phyloP scores from a whole-genome alignment of 164 flowering plant species.

The Protea cynaroides region DNA sequence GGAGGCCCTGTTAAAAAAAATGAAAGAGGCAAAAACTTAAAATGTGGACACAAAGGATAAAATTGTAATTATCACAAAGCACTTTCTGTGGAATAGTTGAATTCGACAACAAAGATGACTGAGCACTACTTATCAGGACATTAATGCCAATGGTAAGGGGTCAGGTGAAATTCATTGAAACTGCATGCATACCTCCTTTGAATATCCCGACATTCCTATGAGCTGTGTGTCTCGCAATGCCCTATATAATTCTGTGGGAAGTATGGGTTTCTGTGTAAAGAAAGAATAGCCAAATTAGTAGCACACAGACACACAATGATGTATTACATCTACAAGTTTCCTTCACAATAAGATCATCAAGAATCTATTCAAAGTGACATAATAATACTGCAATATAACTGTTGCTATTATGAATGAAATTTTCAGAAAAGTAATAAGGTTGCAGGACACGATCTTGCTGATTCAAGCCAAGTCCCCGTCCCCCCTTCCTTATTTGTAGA shows the following conservation, averaged over 20 bases:
- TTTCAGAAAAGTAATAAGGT: too few species aligned
- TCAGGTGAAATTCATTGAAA: background rate
- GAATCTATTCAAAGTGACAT: too few species aligned
- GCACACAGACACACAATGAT: background rate
- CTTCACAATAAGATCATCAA: too few species aligned
- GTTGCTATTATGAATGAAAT: too few species aligned
- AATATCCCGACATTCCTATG: slow-evolving; percentile 78
- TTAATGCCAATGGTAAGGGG: background rate
- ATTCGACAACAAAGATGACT: too few species aligned
- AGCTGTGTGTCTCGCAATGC: slow-evolving; percentile 84
- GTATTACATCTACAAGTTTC: background rate
- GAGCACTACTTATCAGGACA: too few species aligned
- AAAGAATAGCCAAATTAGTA: slow-evolving; percentile 8
- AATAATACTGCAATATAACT: too few species aligned
- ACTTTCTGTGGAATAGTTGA: background rate
- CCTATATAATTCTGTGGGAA: slow-evolving; percentile 71
- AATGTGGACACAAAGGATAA: background rate
- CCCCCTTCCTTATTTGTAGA: too few species aligned
- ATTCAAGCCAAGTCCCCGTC: too few species aligned
- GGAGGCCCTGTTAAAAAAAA: slow-evolving; percentile 65
- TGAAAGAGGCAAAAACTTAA: background rate
- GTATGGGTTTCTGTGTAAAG: slow-evolving; percentile 71
- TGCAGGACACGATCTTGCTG: too few species aligned
- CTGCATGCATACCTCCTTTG: slow-evolving; percentile 59
- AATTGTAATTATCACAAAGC: background rate